Evolutionary conservation across 306 rosid species (phyloP).

Genomic region (Malus asiatica): DNA sequence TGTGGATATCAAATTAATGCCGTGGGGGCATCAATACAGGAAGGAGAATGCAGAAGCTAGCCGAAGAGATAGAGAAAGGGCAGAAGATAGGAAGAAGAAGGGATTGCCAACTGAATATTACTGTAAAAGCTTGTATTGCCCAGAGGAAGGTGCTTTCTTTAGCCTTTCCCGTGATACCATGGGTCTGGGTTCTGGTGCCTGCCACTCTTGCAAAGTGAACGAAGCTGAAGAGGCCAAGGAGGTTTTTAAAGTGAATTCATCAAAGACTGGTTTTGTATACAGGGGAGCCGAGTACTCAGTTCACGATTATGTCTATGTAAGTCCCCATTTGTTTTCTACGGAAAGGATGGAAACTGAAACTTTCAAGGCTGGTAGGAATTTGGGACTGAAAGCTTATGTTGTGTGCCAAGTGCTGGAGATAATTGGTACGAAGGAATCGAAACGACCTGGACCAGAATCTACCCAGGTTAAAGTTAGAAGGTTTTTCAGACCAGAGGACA

Average conservation of each 20-base stretch:
- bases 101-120: slow-evolving; percentile 66
- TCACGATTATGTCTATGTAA: slow-evolving; percentile 54
- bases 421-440: slow-evolving; percentile 36
- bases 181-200: slow-evolving; percentile 71
- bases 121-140: slow-evolving; percentile 82
- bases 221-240: slow-evolving; percentile 49
- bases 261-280: slow-evolving; percentile 46
- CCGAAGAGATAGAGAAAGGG: slow-evolving; percentile 55
- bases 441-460: slow-evolving; percentile 34
- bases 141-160: slow-evolving; percentile 81
- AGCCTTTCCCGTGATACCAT: slow-evolving; percentile 49
- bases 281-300: slow-evolving; percentile 54
- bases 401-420: slow-evolving; percentile 78
- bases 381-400: slow-evolving; percentile 73
- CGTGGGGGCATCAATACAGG: slow-evolving; percentile 79
- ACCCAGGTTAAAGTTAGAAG: slow-evolving; percentile 71
- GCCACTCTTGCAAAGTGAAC: slow-evolving; percentile 59
- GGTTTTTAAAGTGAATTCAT: slow-evolving; percentile 45
- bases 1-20: slow-evolving; percentile 37
- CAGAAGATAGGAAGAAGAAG: slow-evolving; percentile 80
- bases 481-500: slow-evolving; percentile 88
- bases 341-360: slow-evolving; percentile 47
- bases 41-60: slow-evolving; percentile 50
- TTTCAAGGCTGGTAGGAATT: slow-evolving; percentile 74
- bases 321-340: slow-evolving; percentile 50